These are phyloP conservation scores for Sodiomyces alkalinus DNA, from an alignment of 2,329 filamentous ascomycete genomes.

Conservation along the genomic window DNA sequence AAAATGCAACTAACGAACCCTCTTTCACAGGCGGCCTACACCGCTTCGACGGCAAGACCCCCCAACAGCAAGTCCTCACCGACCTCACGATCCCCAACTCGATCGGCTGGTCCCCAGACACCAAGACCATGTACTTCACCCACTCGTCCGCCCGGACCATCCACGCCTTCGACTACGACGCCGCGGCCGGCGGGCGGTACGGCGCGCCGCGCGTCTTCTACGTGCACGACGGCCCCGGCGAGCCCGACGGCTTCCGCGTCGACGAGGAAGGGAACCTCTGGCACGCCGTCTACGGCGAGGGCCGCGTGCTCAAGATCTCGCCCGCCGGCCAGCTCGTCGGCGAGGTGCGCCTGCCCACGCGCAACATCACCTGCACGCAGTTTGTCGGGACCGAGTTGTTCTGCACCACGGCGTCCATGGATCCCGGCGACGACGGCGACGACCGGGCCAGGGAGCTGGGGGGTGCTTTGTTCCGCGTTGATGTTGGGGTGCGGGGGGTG, in stretches of 20 bases:
- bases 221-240: constrained; percentile 46
- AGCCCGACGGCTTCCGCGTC: constrained; percentile 73
- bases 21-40: constrained; percentile 49
- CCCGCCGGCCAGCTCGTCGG: constrained; percentile 56
- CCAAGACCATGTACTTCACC: constrained; percentile 67
- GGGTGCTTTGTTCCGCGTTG: constrained; percentile 60
- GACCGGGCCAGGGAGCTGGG: constrained; percentile 43
- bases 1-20: too few relatives aligned
- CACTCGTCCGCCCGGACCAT: constrained; percentile 60
- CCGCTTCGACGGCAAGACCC: constrained; percentile 49
- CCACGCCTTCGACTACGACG: constrained; percentile 59
- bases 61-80: constrained; percentile 42
- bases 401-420: constrained; percentile 61
- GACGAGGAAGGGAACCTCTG: constrained; percentile 79
- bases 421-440: constrained; percentile 47
- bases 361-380: constrained; percentile 65
- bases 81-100: constrained; percentile 71
- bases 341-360: constrained; percentile 61
- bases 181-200: constrained; percentile 47
- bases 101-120: constrained; percentile 62
- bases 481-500: constrained; percentile 58
- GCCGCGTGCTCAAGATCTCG: constrained; percentile 59
- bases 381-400: constrained; percentile 64
- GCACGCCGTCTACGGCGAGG: constrained; percentile 72
- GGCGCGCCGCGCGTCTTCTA: constrained; percentile 61